Percentiles rank a stretch among this genome's conserved stretches.
Evolutionary conservation across 2,329 filamentous ascomycete genomes (phyloP).

Genomic region (Venturia pyrina): DNA sequence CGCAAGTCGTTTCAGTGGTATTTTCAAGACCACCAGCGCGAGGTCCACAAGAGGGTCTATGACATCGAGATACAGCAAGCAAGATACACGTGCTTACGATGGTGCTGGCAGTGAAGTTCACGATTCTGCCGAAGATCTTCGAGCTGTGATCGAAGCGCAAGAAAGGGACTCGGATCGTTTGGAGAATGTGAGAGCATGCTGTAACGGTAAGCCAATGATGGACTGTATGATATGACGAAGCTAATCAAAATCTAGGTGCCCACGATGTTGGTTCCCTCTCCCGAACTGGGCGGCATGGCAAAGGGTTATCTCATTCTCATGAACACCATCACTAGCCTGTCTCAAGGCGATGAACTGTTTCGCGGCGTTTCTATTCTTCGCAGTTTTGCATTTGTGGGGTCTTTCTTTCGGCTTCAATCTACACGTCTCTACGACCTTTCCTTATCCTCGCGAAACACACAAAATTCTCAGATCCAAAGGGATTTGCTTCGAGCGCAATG

Average conservation of each 20-base stretch:
- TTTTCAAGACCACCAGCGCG: conserved; percentile 30
- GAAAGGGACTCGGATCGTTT: conserved; percentile 68
- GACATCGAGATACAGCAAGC: conserved; percentile 6
- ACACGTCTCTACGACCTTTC: conserved; percentile 2
- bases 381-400: not conserved
- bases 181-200: conserved; percentile 94
- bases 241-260: conserved; percentile 28
- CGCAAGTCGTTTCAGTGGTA: conserved; percentile 35
- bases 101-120: conserved; percentile 26
- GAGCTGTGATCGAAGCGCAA: conserved; percentile 66
- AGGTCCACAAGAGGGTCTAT: conserved; percentile 3
- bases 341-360: not conserved
- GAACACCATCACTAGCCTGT: not conserved
- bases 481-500: not conserved
- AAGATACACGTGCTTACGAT: not conserved
- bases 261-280: conserved; percentile 40
- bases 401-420: not conserved
- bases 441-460: not conserved
- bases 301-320: conserved; percentile 8
- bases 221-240: not conserved
- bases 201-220: conserved; percentile 64
- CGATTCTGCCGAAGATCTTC: conserved; percentile 68
- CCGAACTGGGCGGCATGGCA: conserved; percentile 17
- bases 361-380: not conserved
- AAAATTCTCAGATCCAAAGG: not conserved